Evolutionary conservation across 1,139 yeast species (phyloP).

Genomic region (Nakaseomyces nivariensis): DNA sequence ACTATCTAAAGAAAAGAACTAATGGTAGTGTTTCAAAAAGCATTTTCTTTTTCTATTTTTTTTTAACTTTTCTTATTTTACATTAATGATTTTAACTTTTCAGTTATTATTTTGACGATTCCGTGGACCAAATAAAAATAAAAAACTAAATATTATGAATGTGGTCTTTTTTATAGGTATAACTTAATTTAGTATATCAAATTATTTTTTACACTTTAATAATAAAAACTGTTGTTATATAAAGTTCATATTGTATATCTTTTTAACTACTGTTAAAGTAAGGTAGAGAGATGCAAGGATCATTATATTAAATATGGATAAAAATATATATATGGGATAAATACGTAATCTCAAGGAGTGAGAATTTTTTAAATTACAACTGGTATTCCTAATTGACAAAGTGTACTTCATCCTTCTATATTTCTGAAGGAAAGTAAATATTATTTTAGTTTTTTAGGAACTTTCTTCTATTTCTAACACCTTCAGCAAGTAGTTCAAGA

Average conservation of each 20-base stretch:
- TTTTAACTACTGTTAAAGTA: background rate
- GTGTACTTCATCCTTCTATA: too few species aligned
- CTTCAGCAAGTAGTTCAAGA: constrained; percentile 60
- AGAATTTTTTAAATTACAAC: background rate
- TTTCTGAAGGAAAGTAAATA: too few species aligned
- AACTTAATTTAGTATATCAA: background rate
- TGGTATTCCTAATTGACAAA: too few species aligned
- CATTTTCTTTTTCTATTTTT: background rate
- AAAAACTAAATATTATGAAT: background rate
- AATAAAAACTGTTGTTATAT: too few species aligned
- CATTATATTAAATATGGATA: background rate
- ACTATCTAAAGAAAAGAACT: background rate
- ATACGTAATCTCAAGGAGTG: background rate
- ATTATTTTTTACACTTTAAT: too few species aligned
- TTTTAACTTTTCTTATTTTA: background rate
- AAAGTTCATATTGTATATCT: too few species aligned
- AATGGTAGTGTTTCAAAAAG: background rate
- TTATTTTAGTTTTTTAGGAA: background rate
- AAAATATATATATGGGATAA: background rate
- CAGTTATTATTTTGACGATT: background rate
- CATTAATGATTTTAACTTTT: background rate
- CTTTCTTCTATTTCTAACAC: constrained; percentile 68
- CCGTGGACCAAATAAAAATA: background rate
- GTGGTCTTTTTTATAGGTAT: background rate
- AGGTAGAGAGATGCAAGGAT: background rate